Conservation (phyloP, 2,329 filamentous ascomycete genomes). For the Neoscytalidium dimidiatum region DNA sequence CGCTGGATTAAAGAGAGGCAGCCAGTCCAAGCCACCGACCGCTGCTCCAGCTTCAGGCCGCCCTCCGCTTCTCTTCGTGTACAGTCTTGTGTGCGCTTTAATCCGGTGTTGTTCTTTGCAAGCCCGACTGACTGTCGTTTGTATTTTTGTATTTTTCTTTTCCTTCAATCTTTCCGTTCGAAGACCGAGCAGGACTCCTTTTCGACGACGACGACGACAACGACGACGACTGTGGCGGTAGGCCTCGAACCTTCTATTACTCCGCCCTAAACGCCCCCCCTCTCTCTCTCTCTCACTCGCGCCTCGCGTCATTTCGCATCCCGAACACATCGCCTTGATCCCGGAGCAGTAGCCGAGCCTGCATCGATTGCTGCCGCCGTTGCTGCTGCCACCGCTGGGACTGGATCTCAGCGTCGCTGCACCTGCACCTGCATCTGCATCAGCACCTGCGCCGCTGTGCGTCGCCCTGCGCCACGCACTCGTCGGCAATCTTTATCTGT, state of each 20-base stretch:
- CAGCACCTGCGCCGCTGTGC: background rate
- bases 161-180: background rate
- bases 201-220: too few relatives aligned
- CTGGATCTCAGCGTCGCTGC: constrained; percentile 9
- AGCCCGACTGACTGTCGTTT: too few relatives aligned
- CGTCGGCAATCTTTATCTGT: background rate
- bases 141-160: background rate
- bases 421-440: background rate
- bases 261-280: too few relatives aligned
- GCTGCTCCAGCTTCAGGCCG: background rate
- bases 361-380: too few relatives aligned
- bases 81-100: too few relatives aligned
- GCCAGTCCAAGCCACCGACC: background rate
- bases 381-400: background rate
- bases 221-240: too few relatives aligned
- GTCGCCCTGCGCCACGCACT: background rate
- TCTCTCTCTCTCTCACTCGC: too few relatives aligned
- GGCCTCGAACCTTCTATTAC: background rate
- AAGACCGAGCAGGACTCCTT: constrained; percentile 9
- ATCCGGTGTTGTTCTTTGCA: too few relatives aligned
- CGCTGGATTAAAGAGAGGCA: constrained; percentile 9
- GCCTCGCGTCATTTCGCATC: background rate
- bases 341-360: too few relatives aligned
- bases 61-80: background rate
- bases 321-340: background rate